Percentiles rank a stretch among this genome's conserved stretches.
phyloP scores from a whole-genome alignment of 192 early-diverging fungal species.

The Linnemannia hyalina region DNA sequence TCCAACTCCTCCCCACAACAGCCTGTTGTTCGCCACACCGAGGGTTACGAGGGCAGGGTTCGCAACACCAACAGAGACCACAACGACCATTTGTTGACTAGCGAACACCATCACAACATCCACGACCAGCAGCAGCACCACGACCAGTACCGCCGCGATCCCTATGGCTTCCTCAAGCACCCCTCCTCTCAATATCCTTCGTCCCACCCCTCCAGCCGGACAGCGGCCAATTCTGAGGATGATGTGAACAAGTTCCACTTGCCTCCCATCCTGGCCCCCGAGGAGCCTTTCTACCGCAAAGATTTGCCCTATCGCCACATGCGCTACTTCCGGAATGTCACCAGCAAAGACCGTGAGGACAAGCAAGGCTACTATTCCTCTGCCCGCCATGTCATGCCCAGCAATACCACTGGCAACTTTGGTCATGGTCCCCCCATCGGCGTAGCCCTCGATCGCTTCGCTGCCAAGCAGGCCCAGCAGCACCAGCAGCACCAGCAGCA shows the following conservation, averaged over 20 bases:
- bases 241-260: slow-evolving; percentile 39
- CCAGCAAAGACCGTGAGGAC: slow-evolving; percentile 53
- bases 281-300: slow-evolving; percentile 51
- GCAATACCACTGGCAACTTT: slow-evolving; percentile 54
- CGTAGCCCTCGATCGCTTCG: slow-evolving; percentile 41
- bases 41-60: slow-evolving; percentile 49
- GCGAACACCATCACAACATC: slow-evolving; percentile 19
- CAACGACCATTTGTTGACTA: slow-evolving; percentile 47
- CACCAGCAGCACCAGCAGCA: slow-evolving; percentile 19
- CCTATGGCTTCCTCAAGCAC: slow-evolving; percentile 35
- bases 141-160: slow-evolving; percentile 31
- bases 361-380: slow-evolving; percentile 48
- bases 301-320: slow-evolving; percentile 54
- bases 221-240: slow-evolving; percentile 11
- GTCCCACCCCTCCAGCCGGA: slow-evolving; percentile 3
- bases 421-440: slow-evolving; percentile 50
- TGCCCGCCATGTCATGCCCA: slow-evolving; percentile 46
- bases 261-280: slow-evolving; percentile 42
- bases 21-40: slow-evolving; percentile 31
- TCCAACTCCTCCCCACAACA: slow-evolving; percentile 4
- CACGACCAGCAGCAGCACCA: slow-evolving; percentile 49
- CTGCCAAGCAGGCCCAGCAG: slow-evolving; percentile 23
- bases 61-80: slow-evolving; percentile 54
- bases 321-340: slow-evolving; percentile 55
- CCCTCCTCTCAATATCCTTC: slow-evolving; percentile 14